A percentile compares a stretch with the other conserved stretches of the same genome.
phyloP scores from a whole-genome alignment of 257 asterid species.

The Petunia axillaris region DNA sequence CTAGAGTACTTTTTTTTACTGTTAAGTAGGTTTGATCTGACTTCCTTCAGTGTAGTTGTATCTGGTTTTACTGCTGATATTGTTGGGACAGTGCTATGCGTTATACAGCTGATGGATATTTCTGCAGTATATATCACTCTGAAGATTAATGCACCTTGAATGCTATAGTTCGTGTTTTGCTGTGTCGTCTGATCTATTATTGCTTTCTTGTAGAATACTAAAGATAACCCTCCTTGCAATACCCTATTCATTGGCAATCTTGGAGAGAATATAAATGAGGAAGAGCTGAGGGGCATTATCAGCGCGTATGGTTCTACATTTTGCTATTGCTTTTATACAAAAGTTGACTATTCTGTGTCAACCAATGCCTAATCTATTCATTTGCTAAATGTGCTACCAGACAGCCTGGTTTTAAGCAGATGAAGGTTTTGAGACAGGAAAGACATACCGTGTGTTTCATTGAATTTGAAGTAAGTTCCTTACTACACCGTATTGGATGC shows the following conservation, averaged over 20 bases:
- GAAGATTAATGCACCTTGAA: conserved; percentile 10
- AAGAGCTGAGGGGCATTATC: conserved; percentile 89
- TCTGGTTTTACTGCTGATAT: not conserved
- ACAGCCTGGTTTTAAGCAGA: conserved; percentile 98
- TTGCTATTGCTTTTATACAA: conserved; percentile 23
- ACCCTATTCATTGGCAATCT: conserved; percentile 98
- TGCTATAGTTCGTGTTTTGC: conserved; percentile 9
- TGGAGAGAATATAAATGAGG: conserved; percentile 95
- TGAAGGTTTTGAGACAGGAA: conserved; percentile 94
- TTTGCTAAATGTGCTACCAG: conserved; percentile 44
- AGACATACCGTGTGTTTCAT: conserved; percentile 99
- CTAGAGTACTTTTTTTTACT: not conserved
- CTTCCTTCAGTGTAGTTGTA: not conserved
- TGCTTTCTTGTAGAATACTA: conserved; percentile 67
- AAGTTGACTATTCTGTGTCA: not conserved
- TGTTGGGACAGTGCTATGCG: not conserved
- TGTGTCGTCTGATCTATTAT: conserved; percentile 2
- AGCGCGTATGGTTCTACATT: conserved; percentile 56
- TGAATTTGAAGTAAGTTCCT: conserved; percentile 87
- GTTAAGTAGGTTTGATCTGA: conserved; percentile 13
- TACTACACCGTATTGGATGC: conserved; percentile 3
- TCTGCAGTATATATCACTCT: conserved; percentile 1
- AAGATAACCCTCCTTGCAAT: conserved; percentile 98
- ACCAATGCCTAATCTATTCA: conserved; percentile 24
- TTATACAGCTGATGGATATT: not conserved